Percentiles rank a stretch among this genome's conserved stretches.
phyloP scores from a whole-genome alignment of 768 basidiomycete genomes.

The Mycena venus region DNA sequence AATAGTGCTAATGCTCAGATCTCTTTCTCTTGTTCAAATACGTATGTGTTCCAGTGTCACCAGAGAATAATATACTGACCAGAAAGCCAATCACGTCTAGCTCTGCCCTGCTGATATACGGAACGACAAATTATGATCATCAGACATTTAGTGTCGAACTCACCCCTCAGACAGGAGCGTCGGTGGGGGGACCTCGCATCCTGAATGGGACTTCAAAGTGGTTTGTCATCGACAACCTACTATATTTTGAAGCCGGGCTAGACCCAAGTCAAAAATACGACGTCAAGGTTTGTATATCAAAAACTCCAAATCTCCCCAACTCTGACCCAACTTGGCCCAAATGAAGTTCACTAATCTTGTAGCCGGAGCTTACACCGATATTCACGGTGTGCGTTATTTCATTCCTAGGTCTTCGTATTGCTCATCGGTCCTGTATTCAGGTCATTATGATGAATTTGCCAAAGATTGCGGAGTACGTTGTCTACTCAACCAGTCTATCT shows the following conservation, averaged over 20 bases:
- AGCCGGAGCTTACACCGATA: slow-evolving; percentile 20
- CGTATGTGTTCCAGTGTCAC: slow-evolving; percentile 12
- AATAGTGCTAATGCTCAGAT: slow-evolving; percentile 16
- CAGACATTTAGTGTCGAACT: slow-evolving; percentile 28
- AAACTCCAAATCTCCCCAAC: no score
- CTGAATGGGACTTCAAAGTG: slow-evolving; percentile 38
- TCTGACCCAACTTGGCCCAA: no score
- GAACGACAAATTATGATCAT: slow-evolving; percentile 34
- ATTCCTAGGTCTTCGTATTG: no score
- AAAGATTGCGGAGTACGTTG: not conserved
- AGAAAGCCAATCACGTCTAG: no score
- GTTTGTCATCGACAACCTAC: slow-evolving; percentile 35
- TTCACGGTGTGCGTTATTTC: slow-evolving; percentile 19
- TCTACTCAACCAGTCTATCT: not conserved
- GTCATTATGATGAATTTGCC: slow-evolving; percentile 32
- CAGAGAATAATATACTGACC: no score
- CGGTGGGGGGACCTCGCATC: slow-evolving; percentile 20
- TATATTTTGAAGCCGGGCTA: slow-evolving; percentile 35
- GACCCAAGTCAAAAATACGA: slow-evolving; percentile 30
- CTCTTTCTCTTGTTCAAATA: slow-evolving; percentile 24
- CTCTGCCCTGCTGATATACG: slow-evolving; percentile 35
- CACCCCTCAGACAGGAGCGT: slow-evolving; percentile 27
- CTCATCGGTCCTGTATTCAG: not conserved
- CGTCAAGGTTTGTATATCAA: no score
- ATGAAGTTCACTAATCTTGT: slow-evolving; percentile 25